Evolutionary conservation across 1,284 basidiomycete genomes (phyloP).

Genomic region (Rhodotorula mucilaginosa): DNA sequence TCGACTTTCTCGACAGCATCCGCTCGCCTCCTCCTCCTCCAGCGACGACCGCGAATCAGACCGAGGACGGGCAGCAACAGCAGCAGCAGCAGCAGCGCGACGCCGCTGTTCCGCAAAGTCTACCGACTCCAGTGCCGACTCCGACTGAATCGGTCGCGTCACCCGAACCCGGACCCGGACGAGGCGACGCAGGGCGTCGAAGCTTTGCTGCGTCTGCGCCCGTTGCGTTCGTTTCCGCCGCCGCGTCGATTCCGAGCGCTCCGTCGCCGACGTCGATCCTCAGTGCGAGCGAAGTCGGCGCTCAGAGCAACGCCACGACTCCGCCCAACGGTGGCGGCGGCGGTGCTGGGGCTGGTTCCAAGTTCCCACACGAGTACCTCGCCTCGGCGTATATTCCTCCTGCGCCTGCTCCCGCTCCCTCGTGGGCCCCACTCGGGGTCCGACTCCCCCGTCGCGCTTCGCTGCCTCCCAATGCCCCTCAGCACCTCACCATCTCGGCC

Average conservation of each 20-base stretch:
- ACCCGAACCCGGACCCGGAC: too few species aligned
- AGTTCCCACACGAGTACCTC: constrained; percentile 4
- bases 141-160: too few species aligned
- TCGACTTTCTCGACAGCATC: constrained; percentile 18
- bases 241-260: background rate
- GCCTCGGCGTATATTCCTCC: constrained; percentile 2
- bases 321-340: background rate
- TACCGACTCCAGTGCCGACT: too few species aligned
- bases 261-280: background rate
- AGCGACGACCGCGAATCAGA: background rate
- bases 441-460: constrained; percentile 6
- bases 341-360: too few species aligned
- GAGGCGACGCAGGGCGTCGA: too few species aligned
- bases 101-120: too few species aligned
- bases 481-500: constrained; percentile 16
- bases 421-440: constrained; percentile 11
- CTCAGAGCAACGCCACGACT: background rate
- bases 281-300: background rate
- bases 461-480: constrained; percentile 6
- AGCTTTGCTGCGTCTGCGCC: background rate
- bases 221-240: background rate
- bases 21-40: background rate
- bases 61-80: too few species aligned
- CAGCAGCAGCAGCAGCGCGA: background rate
- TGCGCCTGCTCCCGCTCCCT: background rate